A percentile compares a stretch with the other conserved stretches of the same genome.
Evolutionary conservation across 1,284 basidiomycete genomes (phyloP).

Genomic region (Bjerkandera adusta): DNA sequence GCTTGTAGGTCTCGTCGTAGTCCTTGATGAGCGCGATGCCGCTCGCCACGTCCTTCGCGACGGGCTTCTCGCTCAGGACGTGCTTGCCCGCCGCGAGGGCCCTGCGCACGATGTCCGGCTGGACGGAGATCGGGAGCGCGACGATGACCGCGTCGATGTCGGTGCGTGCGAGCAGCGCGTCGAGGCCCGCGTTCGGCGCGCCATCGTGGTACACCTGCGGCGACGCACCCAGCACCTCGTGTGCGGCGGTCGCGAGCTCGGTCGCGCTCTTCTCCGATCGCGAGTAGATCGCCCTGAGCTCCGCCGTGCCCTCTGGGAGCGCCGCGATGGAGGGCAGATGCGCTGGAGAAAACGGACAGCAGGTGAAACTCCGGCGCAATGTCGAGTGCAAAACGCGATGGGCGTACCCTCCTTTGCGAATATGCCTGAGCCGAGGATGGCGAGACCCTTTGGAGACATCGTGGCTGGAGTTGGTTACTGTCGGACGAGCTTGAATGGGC

Average conservation of each 20-base stretch:
- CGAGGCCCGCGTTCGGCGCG: constrained; percentile 44
- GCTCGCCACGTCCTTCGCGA: constrained; percentile 66
- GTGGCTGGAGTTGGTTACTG: not conserved
- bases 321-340: constrained; percentile 70
- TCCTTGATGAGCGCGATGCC: constrained; percentile 64
- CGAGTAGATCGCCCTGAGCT: constrained; percentile 76
- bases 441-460: constrained; percentile 37
- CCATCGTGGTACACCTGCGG: constrained; percentile 60
- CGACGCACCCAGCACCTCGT: constrained; percentile 39
- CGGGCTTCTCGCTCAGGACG: constrained; percentile 84
- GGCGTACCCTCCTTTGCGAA: constrained; percentile 67
- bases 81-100: constrained; percentile 76
- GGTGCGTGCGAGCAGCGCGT: constrained; percentile 59
- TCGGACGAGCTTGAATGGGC: not conserved
- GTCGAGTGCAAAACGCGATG: constrained; percentile 13
- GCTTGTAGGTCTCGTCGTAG: constrained; percentile 64
- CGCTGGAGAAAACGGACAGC: constrained; percentile 38
- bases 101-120: constrained; percentile 66
- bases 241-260: constrained; percentile 46
- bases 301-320: constrained; percentile 42
- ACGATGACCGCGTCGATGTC: constrained; percentile 76
- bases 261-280: constrained; percentile 63
- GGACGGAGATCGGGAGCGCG: constrained; percentile 73
- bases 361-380: constrained; percentile 34
- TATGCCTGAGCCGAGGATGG: constrained; percentile 72